A percentile compares a stretch with the other conserved stretches of the same genome.
These are phyloP conservation scores for Vitis hybrid DNA, from an alignment of 177 flowering plant genomes.

Conservation along the genomic window DNA sequence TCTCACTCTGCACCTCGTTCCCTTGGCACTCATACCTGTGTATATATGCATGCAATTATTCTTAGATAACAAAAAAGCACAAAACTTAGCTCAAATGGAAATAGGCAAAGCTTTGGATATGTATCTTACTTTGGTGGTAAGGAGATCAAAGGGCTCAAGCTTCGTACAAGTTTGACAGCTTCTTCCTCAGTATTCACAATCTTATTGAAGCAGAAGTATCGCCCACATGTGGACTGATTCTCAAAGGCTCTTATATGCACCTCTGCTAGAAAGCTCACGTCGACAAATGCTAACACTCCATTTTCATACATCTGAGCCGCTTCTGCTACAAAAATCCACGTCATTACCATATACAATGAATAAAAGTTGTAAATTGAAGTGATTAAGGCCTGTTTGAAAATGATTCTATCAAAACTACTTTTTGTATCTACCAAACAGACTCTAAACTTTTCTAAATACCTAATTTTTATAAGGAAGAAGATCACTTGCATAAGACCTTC, in stretches of 20 bases:
- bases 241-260: slow-evolving; percentile 58
- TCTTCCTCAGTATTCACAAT: slow-evolving; percentile 46
- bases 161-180: slow-evolving; percentile 43
- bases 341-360: too few species aligned
- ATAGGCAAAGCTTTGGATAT: too few species aligned
- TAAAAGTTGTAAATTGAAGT: too few species aligned
- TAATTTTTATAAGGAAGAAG: too few species aligned
- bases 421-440: too few species aligned
- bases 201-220: slow-evolving; percentile 60
- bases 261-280: slow-evolving; percentile 51
- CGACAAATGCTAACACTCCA: slow-evolving; percentile 59
- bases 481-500: too few species aligned
- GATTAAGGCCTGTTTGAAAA: too few species aligned
- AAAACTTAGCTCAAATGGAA: too few species aligned
- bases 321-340: slow-evolving; percentile 20
- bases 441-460: too few species aligned
- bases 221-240: slow-evolving; percentile 44
- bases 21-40: slow-evolving; percentile 40
- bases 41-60: not conserved
- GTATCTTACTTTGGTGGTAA: slow-evolving; percentile 35
- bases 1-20: slow-evolving; percentile 35
- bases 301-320: slow-evolving; percentile 66
- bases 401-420: too few species aligned
- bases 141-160: slow-evolving; percentile 50
- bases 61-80: not conserved